Percentiles rank a stretch among this genome's conserved stretches.
Conservation (phyloP, 2,329 filamentous ascomycete species). For the Allantophomopsis cytisporea region DNA sequence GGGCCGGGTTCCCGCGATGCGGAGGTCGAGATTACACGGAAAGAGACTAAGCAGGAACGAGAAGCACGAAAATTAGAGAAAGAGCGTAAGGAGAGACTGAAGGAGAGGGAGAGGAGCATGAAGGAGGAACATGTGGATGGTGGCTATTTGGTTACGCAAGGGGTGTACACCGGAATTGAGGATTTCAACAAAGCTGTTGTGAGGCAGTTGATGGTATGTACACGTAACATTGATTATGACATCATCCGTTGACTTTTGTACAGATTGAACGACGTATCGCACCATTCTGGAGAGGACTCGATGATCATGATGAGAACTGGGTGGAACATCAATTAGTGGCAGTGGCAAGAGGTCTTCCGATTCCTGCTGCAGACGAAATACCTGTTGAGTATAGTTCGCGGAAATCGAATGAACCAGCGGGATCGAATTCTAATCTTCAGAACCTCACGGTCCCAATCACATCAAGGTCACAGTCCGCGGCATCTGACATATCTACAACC, state of each 20-base stretch:
- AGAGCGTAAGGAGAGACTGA: slow-evolving; percentile 60
- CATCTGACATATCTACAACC: slow-evolving; percentile 54
- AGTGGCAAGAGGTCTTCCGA: slow-evolving; percentile 68
- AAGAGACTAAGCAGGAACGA: slow-evolving; percentile 83
- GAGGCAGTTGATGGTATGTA: slow-evolving; percentile 70
- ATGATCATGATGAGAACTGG: slow-evolving; percentile 83
- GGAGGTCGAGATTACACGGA: slow-evolving; percentile 31
- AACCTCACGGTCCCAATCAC: slow-evolving; percentile 70
- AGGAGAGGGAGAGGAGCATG: slow-evolving; percentile 84
- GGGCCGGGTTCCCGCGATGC: slow-evolving; percentile 9
- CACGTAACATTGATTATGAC: not conserved
- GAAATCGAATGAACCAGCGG: slow-evolving; percentile 30
- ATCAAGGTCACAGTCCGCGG: slow-evolving; percentile 62
- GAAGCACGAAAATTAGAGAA: slow-evolving; percentile 77
- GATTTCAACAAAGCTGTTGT: slow-evolving; percentile 87
- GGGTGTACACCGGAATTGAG: slow-evolving; percentile 82
- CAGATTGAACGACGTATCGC: slow-evolving; percentile 88
- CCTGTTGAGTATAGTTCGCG: slow-evolving; percentile 52
- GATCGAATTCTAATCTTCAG: slow-evolving; percentile 48
- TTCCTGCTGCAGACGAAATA: slow-evolving; percentile 74
- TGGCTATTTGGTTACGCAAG: slow-evolving; percentile 85
- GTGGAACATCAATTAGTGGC: slow-evolving; percentile 92
- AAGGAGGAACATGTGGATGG: slow-evolving; percentile 88
- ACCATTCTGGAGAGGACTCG: slow-evolving; percentile 88
- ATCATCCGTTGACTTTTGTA: slow-evolving; percentile 7